A percentile compares a stretch with the other conserved stretches of the same genome.
Evolutionary conservation across 1,139 yeast genomes (phyloP).

Genomic region (Geotrichum carabidarum): DNA sequence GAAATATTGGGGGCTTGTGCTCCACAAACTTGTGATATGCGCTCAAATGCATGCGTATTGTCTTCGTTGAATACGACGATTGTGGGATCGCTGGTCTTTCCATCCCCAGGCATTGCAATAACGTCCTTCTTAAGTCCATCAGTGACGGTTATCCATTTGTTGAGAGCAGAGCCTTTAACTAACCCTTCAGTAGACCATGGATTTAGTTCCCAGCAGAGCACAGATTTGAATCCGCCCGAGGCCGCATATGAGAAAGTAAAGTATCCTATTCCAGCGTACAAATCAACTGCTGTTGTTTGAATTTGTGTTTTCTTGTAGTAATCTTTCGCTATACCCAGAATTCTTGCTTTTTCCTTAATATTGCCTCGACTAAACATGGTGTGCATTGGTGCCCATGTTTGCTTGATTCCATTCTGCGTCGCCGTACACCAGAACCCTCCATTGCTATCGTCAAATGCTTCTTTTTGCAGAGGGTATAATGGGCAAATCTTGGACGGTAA

Average conservation of each 20-base stretch:
- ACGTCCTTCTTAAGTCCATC: not conserved
- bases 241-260: conserved; percentile 66
- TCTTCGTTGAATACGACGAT: conserved; percentile 56
- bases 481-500: conserved; percentile 13
- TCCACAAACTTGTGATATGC: conserved; percentile 37
- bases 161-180: conserved; percentile 48
- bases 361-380: conserved; percentile 93
- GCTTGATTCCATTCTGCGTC: conserved; percentile 68
- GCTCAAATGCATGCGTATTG: conserved; percentile 47
- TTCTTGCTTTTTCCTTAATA: conserved; percentile 70
- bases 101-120: not conserved
- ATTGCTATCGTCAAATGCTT: conserved; percentile 12
- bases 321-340: conserved; percentile 35
- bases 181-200: conserved; percentile 82
- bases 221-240: conserved; percentile 44
- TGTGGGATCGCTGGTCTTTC: conserved; percentile 26
- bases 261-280: conserved; percentile 85
- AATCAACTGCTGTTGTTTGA: conserved; percentile 50
- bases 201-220: conserved; percentile 79
- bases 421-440: conserved; percentile 67
- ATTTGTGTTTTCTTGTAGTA: not conserved
- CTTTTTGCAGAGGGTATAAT: conserved; percentile 3
- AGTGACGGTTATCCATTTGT: conserved; percentile 40
- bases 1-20: conserved; percentile 36
- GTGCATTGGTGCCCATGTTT: conserved; percentile 77